Base-by-base conservation (phyloP, 2,329 filamentous ascomycete genomes). In the Calonectria montana region DNA sequence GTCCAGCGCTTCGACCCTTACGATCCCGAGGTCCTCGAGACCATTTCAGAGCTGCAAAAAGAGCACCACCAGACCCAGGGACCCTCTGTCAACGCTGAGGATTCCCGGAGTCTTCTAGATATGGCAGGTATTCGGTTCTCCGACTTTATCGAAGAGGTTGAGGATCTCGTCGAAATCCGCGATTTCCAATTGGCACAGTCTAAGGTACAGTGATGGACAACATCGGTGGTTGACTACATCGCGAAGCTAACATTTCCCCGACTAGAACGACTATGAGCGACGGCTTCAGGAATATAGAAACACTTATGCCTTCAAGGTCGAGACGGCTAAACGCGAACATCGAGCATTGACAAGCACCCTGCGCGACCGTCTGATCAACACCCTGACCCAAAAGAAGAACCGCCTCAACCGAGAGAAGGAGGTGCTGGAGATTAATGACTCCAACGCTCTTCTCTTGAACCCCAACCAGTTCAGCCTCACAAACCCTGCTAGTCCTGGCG, bases 1-100 rank as follows among this genome's bases (percentile, higher is more conserved):
- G 94, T 98, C 76, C 92, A 95, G 82, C 92, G 94, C 77, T 94
- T 97, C 65, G 93, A 98, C 79, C 93, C 94, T 1, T 97, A 97
- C 82, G 87, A 89, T 65, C 88, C 91, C 72, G 90, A 91, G 72
- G 91, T 94, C 61, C 88, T 98, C 57, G 92, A 95, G 73, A 90
- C 94, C 69, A 91, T 95, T 73, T 87, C 89, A 64, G 90, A 91
- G 76, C 84, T 93, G 79, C 90, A 91, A 70, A 86, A 88, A 73
- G 86, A 88, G 70, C 87, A 90, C 68, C 85, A 86, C 43, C 87
- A 88, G 64, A 86, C 86, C 13, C 82, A 85, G 73, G 83, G 82
- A 1, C 79, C 80, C 43, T 80, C 82, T 3, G 81, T 83, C 7
- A 81, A 85, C 63, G 82, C 83, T 21, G 85, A 86, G 43, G 81